Evolutionary conservation across 2,329 filamentous ascomycete species (phyloP).

Genomic region (Colletotrichum sp.): DNA sequence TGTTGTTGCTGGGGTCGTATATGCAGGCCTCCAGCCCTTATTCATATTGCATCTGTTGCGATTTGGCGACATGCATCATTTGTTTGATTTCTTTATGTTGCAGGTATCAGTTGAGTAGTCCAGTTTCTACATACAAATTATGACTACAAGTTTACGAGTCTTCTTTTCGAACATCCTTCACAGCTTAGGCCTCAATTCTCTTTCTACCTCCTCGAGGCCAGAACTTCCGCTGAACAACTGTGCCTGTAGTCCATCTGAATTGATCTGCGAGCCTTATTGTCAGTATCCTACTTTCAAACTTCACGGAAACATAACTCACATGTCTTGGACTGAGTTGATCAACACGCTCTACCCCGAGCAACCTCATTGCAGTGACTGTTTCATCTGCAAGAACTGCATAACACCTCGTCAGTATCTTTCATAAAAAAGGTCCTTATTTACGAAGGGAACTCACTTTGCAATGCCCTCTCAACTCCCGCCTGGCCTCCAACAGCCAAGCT

Average conservation of each 20-base stretch:
- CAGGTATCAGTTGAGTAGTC: neutral
- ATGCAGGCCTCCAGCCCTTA: neutral
- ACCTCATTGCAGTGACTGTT: slow-evolving; percentile 28
- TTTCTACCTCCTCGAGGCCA: slow-evolving; percentile 25
- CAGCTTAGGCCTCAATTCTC: neutral
- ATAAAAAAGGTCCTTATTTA: neutral
- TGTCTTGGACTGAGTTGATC: slow-evolving; percentile 26
- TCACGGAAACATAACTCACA: slow-evolving; percentile 7
- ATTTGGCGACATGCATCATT: neutral
- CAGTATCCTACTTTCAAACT: accelerated
- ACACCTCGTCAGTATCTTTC: neutral
- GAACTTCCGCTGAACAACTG: slow-evolving; percentile 23
- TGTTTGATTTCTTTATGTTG: accelerated
- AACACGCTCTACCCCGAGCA: slow-evolving; percentile 27
- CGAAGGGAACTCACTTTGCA: slow-evolving; percentile 52
- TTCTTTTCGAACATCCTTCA: neutral
- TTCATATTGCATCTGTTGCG: neutral
- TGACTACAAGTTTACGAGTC: neutral
- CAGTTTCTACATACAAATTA: neutral
- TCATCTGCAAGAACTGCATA: slow-evolving; percentile 28
- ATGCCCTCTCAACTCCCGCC: slow-evolving; percentile 57
- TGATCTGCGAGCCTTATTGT: neutral
- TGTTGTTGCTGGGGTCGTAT: neutral
- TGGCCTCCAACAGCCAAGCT: slow-evolving; percentile 56
- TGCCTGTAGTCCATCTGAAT: slow-evolving; percentile 18